phyloP scores from a whole-genome alignment of 2,329 filamentous ascomycete species.

The Scedosporium boydii region DNA sequence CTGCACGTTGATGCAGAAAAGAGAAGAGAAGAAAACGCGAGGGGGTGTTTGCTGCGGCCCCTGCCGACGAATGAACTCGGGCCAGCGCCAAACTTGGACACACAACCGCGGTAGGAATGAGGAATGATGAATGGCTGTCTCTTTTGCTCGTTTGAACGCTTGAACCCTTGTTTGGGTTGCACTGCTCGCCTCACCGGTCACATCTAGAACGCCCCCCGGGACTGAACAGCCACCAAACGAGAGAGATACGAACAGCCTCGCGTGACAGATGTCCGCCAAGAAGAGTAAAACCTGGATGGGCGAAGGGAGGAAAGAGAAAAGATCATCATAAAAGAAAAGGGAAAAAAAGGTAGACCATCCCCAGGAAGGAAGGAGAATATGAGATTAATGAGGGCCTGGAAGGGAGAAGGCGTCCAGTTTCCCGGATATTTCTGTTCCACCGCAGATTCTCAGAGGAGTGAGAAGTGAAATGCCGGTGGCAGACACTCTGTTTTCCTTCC shows the following conservation, averaged over 20 bases:
- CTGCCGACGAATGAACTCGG: neutral
- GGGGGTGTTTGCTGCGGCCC: neutral
- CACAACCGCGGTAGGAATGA: too few relatives aligned
- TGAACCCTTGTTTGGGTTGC: too few relatives aligned
- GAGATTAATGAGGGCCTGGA: neutral
- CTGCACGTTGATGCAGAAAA: neutral
- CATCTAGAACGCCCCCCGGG: too few relatives aligned
- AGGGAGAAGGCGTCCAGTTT: neutral
- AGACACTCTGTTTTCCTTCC: too few relatives aligned
- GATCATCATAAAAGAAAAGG: neutral
- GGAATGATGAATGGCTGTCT: too few relatives aligned
- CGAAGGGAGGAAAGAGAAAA: neutral
- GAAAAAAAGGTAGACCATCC: neutral
- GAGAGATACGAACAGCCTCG: neutral
- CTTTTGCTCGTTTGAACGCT: too few relatives aligned
- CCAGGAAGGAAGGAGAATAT: neutral
- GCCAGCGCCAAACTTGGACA: neutral
- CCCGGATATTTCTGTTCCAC: neutral
- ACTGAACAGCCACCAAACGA: neutral
- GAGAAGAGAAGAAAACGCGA: neutral
- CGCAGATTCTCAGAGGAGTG: neutral
- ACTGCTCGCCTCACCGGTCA: too few relatives aligned
- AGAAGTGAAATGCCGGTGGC: too few relatives aligned
- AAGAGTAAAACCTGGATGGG: neutral
- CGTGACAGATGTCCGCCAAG: neutral